phyloP scores from a whole-genome alignment of 495 filamentous ascomycete species.

The Lophium mytilinum region DNA sequence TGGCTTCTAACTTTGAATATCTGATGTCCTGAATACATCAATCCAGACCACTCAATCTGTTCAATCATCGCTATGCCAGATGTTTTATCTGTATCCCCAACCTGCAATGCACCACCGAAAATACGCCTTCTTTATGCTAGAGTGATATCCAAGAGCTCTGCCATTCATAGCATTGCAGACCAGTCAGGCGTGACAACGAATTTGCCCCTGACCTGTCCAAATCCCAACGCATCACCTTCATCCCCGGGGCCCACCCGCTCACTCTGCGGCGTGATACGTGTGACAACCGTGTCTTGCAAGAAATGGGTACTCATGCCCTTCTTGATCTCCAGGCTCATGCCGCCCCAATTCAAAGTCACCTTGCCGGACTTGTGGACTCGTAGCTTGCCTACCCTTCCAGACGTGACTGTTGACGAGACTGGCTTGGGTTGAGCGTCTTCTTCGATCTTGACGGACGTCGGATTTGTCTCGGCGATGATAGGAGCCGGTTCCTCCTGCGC shows the following conservation, averaged over 20 bases:
- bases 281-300: slow-evolving; percentile 28
- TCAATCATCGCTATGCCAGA: too few species aligned
- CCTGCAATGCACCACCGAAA: too few species aligned
- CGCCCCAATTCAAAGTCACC: slow-evolving; percentile 54
- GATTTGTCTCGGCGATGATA: slow-evolving; percentile 5
- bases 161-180: slow-evolving; percentile 21
- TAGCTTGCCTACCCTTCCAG: slow-evolving; percentile 51
- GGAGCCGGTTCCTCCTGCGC: slow-evolving; percentile 1
- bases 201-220: slow-evolving; percentile 52
- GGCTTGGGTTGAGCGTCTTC: slow-evolving; percentile 18
- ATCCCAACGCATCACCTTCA: slow-evolving; percentile 43
- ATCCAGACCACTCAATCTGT: too few species aligned
- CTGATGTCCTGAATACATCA: too few species aligned
- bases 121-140: too few species aligned
- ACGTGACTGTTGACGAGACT: slow-evolving; percentile 2
- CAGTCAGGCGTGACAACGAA: slow-evolving; percentile 50
- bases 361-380: slow-evolving; percentile 52
- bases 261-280: slow-evolving; percentile 20
- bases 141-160: too few species aligned
- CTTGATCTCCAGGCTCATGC: slow-evolving; percentile 39
- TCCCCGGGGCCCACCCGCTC: slow-evolving; percentile 36
- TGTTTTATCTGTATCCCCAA: too few species aligned
- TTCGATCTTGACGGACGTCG: slow-evolving; percentile 13
- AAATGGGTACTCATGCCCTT: slow-evolving; percentile 25
- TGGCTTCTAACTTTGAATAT: too few species aligned